Conservation (phyloP, 2,329 filamentous ascomycete species). For the Venturia pyrina region DNA sequence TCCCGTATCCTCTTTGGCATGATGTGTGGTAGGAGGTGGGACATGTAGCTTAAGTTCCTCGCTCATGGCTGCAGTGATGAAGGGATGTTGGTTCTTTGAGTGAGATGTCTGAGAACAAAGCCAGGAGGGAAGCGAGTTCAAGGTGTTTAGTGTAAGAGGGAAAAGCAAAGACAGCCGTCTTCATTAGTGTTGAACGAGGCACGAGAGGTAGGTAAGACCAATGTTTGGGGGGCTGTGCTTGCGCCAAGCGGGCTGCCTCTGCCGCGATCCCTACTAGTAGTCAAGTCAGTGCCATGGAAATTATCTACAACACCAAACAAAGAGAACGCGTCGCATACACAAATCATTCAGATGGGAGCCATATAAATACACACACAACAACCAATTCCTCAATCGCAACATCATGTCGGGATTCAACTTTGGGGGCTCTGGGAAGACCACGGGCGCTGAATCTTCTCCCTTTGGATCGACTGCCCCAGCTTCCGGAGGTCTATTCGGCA, state of each 20-base stretch:
- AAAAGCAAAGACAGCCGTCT: not conserved
- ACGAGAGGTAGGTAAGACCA: too few relatives aligned
- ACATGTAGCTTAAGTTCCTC: slow-evolving; percentile 32
- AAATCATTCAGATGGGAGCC: not conserved
- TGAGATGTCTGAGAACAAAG: not conserved
- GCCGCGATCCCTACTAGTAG: too few relatives aligned
- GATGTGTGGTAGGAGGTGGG: not conserved
- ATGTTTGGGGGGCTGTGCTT: not conserved
- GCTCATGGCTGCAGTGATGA: slow-evolving; percentile 20
- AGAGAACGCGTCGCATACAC: not conserved
- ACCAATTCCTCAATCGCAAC: not conserved
- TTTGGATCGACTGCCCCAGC: slow-evolving; percentile 23
- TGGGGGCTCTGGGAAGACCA: not conserved
- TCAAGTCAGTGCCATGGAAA: too few relatives aligned
- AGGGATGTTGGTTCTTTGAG: not conserved
- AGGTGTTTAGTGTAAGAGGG: slow-evolving; percentile 11
- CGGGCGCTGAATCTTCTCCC: slow-evolving; percentile 20
- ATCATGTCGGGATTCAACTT: slow-evolving; percentile 10
- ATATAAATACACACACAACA: not conserved
- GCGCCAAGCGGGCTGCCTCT: too few relatives aligned
- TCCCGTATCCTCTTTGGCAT: slow-evolving; percentile 41
- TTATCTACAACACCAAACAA: not conserved
- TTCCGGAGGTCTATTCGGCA: slow-evolving; percentile 32
- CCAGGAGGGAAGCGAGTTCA: not conserved
- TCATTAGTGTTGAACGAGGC: not conserved